Conservation (phyloP, 352 stramenopile species). For the Globisporangium rhizosaccharum region DNA sequence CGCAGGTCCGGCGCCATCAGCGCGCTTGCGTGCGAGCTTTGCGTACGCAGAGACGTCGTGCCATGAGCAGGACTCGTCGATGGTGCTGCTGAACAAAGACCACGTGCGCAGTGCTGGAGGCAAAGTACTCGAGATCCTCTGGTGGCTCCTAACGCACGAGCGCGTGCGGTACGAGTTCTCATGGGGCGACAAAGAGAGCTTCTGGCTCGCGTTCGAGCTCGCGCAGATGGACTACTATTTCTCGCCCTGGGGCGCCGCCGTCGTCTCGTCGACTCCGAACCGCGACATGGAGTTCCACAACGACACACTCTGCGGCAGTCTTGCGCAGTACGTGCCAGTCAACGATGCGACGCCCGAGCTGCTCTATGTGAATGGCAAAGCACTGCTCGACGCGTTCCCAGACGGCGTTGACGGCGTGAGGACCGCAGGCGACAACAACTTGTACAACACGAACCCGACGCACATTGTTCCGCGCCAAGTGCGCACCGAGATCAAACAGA, state of each 20-base stretch:
- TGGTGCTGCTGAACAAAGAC: constrained; percentile 32
- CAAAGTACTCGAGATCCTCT: constrained; percentile 31
- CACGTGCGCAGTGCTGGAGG: constrained; percentile 7
- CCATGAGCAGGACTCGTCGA: constrained; percentile 63
- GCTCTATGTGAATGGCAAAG: constrained; percentile 45
- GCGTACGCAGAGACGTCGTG: constrained; percentile 37
- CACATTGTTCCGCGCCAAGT: constrained; percentile 9
- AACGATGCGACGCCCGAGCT: constrained; percentile 18
- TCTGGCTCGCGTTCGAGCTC: constrained; percentile 50
- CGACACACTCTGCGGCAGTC: constrained; percentile 33
- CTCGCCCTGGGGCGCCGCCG: constrained; percentile 37
- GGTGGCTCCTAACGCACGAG: constrained; percentile 29
- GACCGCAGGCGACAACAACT: constrained; percentile 5
- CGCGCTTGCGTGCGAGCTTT: constrained; percentile 37
- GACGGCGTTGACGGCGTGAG: constrained; percentile 18
- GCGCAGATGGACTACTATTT: constrained; percentile 45
- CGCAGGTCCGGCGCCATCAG: constrained; percentile 15
- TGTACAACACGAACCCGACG: constrained; percentile 16
- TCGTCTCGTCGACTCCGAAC: constrained; percentile 30
- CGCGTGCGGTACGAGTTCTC: constrained; percentile 31
- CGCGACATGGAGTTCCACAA: constrained; percentile 29
- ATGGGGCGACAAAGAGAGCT: constrained; percentile 43
- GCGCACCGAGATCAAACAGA: constrained; percentile 1
- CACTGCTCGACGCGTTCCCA: constrained; percentile 36
- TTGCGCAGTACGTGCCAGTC: constrained; percentile 33